Conservation (phyloP, 2,329 filamentous ascomycete genomes). For the Penicillium polonicum region DNA sequence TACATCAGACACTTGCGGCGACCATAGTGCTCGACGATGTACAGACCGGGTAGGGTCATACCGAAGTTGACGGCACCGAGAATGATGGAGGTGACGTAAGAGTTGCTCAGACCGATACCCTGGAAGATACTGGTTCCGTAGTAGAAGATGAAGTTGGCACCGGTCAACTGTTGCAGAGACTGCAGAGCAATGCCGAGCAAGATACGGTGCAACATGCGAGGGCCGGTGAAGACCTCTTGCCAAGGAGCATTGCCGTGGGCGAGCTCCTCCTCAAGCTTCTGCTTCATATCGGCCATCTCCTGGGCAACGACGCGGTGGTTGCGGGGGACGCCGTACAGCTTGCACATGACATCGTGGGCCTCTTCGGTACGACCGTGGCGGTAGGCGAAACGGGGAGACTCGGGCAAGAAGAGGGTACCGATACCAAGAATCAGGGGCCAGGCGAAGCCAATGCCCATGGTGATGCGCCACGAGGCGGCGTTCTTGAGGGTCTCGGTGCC, state of each 20-base stretch:
- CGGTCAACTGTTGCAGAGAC: slow-evolving; percentile 50
- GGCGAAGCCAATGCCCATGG: slow-evolving; percentile 59
- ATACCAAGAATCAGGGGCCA: slow-evolving; percentile 56
- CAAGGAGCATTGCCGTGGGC: slow-evolving; percentile 42
- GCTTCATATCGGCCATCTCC: slow-evolving; percentile 59
- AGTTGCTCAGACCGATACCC: slow-evolving; percentile 64
- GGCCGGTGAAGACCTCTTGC: slow-evolving; percentile 49
- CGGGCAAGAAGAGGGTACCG: slow-evolving; percentile 57
- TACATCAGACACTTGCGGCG: slow-evolving; percentile 66
- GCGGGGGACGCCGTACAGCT: slow-evolving; percentile 55
- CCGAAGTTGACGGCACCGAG: slow-evolving; percentile 67
- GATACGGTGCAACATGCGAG: slow-evolving; percentile 49
- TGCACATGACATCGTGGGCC: slow-evolving; percentile 54
- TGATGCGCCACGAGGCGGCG: slow-evolving; percentile 51
- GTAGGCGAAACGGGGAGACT: slow-evolving; percentile 60
- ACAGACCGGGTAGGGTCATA: slow-evolving; percentile 66
- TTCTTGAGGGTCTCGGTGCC: slow-evolving; percentile 43
- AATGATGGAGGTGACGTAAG: slow-evolving; percentile 67
- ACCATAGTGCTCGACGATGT: slow-evolving; percentile 67
- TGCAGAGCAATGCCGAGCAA: slow-evolving; percentile 48
- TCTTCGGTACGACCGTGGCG: slow-evolving; percentile 53
- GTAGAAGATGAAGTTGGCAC: slow-evolving; percentile 54
- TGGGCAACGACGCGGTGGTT: slow-evolving; percentile 56
- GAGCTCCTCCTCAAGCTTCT: slow-evolving; percentile 58
- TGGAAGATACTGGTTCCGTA: slow-evolving; percentile 62